These are phyloP conservation scores for Candida ovalis DNA, from an alignment of 805 yeast genomes.

Conservation along the genomic window DNA sequence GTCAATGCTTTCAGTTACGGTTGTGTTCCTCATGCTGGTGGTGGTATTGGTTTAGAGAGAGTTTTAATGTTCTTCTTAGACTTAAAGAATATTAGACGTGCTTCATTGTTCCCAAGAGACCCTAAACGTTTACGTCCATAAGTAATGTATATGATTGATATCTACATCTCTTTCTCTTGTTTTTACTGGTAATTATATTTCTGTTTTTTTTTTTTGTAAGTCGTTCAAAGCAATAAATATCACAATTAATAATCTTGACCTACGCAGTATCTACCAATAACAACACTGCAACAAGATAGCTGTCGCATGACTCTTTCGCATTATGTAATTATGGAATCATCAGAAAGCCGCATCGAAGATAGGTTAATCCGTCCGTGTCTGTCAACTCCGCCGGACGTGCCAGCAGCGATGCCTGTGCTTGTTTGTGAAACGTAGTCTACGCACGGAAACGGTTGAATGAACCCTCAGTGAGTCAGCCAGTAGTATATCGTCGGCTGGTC, in stretches of 20 bases:
- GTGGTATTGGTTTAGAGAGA: slow-evolving; percentile 99
- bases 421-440: no score
- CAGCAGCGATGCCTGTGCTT: neutral
- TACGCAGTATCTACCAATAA: no score
- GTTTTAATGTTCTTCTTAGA: slow-evolving; percentile 98
- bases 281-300: no score
- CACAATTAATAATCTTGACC: no score
- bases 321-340: no score
- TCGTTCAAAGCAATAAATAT: no score
- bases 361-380: neutral
- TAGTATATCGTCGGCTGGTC: no score
- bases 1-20: slow-evolving; percentile 91
- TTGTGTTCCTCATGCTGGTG: slow-evolving; percentile 99
- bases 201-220: neutral
- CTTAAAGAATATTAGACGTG: slow-evolving; percentile 95
- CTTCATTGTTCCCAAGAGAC: slow-evolving; percentile 99
- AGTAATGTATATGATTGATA: neutral
- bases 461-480: neutral
- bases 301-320: no score
- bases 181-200: neutral
- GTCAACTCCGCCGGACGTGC: neutral
- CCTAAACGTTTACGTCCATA: slow-evolving; percentile 90
- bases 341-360: no score
- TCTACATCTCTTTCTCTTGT: neutral
- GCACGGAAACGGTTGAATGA: no score